Evolutionary conservation across 2,329 filamentous ascomycete genomes (phyloP), one percentile per base, ranked within the genome.

Genomic region (Hortaea werneckii): DNA sequence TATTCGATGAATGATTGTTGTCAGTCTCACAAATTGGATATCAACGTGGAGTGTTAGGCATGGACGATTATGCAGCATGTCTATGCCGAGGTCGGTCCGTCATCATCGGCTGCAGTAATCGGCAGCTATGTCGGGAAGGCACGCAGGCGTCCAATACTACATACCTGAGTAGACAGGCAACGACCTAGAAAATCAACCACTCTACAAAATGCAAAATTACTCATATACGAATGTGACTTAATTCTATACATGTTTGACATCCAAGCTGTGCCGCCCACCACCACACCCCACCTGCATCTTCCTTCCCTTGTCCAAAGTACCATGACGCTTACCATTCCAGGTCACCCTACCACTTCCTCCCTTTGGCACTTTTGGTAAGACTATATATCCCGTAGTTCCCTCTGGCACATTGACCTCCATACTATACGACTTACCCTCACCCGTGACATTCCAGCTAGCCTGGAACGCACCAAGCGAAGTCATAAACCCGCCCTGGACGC

Each of bases 401-500:
- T 30, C 42, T 10, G 62, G 63, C 30, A 56, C 55, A 42, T 28
- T 50, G 54, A 45, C 63, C 41, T 35, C 41, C 41, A 56, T 27
- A 27, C 40, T 50, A 48, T 52, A 58, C 29, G n/a, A 30, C 40
- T 40, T 42, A 11, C 55, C 48, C 13, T 47, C 43, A 28, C 44
- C 48, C 29, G 40, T 54, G 5, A 58, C 43, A 40, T 58, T 54
- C 64, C 66, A 68, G 13, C 53, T 53, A 0, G 63, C 66, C 30
- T 60, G 45, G 49, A 67, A 73, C 50, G 62, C 67, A 0, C 71
- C 71, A 30, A 72, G 50, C n/a, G 47, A 50, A 1, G 71, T 74
- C 20, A 59, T 62, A 47, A 74, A 75, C 1, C 71, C 71, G 1
- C 65, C 71, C 49, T 71, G 57, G 4, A 65, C 70, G 44, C 51